Evolutionary conservation across 225 moss, liverwort and hornwort species (phyloP), one percentile per base, ranked within the genome.

Genomic region (Straminergon stramineum): DNA sequence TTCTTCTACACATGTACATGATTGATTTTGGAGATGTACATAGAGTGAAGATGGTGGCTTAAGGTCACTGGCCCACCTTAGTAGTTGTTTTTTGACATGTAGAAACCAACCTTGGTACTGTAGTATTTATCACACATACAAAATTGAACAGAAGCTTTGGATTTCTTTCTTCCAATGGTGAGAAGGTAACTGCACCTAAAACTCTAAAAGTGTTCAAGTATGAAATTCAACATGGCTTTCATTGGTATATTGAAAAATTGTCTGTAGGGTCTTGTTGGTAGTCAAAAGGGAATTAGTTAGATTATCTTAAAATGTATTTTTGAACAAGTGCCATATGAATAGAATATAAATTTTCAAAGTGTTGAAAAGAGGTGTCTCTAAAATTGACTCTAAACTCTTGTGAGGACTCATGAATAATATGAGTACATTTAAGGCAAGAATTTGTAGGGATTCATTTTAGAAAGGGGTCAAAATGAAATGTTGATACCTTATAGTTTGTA

Each of bases 391-490:
- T 70, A 70, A 1, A 26, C 5, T 41, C 26, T 34, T 30, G 30
- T 4, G 1, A 63, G 6, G 28, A 28, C 15, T 69, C 15, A 71
- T 15, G 14, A 71, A 71, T 41, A 26, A 15, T 24, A 7, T 8
- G 8, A 41, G 5, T 15, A 68, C n/a, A 68, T 68, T 68, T 21
- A 10, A 8, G 26, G 15, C n/a, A 71, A 9, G 15, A 43, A 27
- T 15, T 0, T 27, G 0, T 27, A 43, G 9, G 8, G 27, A 15
- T 73, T 73, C 15, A 20, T 69, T n/a, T n/a, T 22, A 7, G 39
- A 69, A n/a, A 23, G 13, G 21, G 7, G 1, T 37, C 0, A 1
- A 0, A 69, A 70, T 23, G 5, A 73, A 1, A 9, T 73, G 15
- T 43, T 15, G 3, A 15, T 26, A 27, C 9, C 5, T 71, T 39